Percentiles rank a stretch among this genome's conserved stretches.
phyloP scores from a whole-genome alignment of 768 basidiomycete genomes.

The Psilocybe cyanescens region DNA sequence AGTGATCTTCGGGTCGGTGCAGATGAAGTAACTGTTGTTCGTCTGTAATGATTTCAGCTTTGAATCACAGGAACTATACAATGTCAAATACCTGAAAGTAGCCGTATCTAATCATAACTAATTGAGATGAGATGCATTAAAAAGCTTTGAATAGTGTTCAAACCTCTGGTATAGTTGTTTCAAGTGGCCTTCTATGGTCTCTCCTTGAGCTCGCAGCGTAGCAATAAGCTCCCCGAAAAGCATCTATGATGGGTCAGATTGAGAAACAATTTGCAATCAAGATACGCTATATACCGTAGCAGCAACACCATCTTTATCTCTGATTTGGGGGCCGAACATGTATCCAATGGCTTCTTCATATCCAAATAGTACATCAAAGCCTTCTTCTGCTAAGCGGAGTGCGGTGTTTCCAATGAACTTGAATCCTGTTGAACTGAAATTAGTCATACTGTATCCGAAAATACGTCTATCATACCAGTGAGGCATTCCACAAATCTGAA shows the following conservation, averaged over 20 bases:
- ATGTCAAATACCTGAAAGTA: slow-evolving; percentile 63
- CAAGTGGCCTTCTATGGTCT: slow-evolving; percentile 60
- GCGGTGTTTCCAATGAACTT: slow-evolving; percentile 91
- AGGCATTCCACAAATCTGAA: slow-evolving; percentile 87
- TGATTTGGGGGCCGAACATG: slow-evolving; percentile 80
- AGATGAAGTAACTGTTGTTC: slow-evolving; percentile 83
- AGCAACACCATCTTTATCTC: slow-evolving; percentile 89
- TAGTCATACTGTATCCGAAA: not conserved
- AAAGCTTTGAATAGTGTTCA: not conserved
- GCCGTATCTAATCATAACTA: slow-evolving; percentile 57
- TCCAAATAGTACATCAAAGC: slow-evolving; percentile 77
- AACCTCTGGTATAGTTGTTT: slow-evolving; percentile 62
- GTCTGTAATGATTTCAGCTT: slow-evolving; percentile 47
- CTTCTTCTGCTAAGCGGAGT: slow-evolving; percentile 61
- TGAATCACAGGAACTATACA: not conserved
- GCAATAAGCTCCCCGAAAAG: slow-evolving; percentile 71
- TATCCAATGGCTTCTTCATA: slow-evolving; percentile 95
- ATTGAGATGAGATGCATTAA: not conserved
- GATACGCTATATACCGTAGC: slow-evolving; percentile 56
- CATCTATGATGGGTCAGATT: slow-evolving; percentile 41
- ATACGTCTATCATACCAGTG: slow-evolving; percentile 54
- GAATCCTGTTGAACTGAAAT: slow-evolving; percentile 56
- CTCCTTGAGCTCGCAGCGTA: slow-evolving; percentile 50
- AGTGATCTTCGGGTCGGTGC: slow-evolving; percentile 66
- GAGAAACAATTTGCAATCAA: not conserved